Percentiles rank a stretch among this genome's conserved stretches.
Conservation (phyloP, 2,329 filamentous ascomycete species). For the Gremmenia infestans region DNA sequence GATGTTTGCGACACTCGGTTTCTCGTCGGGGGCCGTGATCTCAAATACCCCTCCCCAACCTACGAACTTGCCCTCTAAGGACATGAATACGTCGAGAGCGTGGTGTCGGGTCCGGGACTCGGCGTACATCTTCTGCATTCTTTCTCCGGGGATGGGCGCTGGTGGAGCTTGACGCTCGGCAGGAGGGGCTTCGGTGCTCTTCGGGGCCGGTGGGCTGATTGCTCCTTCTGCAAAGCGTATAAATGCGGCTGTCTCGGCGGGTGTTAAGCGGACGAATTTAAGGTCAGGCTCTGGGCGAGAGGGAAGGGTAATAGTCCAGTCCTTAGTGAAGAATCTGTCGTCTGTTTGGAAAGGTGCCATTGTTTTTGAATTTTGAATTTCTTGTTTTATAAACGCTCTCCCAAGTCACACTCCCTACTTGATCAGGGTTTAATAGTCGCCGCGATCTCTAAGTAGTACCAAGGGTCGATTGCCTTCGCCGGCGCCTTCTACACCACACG, state of each 20-base stretch:
- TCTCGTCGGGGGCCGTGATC: not conserved
- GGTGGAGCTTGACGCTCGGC: too few relatives aligned
- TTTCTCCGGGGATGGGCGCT: not conserved
- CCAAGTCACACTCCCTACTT: too few relatives aligned
- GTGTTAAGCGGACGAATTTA: conserved; percentile 10
- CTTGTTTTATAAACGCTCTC: not conserved
- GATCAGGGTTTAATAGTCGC: too few relatives aligned
- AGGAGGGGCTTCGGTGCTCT: too few relatives aligned
- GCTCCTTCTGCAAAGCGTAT: conserved; percentile 1
- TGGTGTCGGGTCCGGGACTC: not conserved
- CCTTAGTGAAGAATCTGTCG: conserved; percentile 10
- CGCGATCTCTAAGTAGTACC: too few relatives aligned
- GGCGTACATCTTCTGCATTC: conserved; percentile 2
- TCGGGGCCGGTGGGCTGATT: not conserved
- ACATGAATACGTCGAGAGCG: conserved; percentile 4
- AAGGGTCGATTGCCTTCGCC: too few relatives aligned
- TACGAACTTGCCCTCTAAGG: not conserved
- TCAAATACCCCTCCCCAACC: not conserved
- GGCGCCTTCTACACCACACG: too few relatives aligned
- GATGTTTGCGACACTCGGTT: conserved; percentile 4
- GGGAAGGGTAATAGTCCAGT: conserved; percentile 13
- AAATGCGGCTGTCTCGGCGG: not conserved
- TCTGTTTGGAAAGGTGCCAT: conserved; percentile 9
- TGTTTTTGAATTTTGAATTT: conserved; percentile 1
- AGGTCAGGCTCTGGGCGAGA: conserved; percentile 6